Conservation (phyloP, 192 early-diverging fungal genomes). For the Coemansia sp. region DNA sequence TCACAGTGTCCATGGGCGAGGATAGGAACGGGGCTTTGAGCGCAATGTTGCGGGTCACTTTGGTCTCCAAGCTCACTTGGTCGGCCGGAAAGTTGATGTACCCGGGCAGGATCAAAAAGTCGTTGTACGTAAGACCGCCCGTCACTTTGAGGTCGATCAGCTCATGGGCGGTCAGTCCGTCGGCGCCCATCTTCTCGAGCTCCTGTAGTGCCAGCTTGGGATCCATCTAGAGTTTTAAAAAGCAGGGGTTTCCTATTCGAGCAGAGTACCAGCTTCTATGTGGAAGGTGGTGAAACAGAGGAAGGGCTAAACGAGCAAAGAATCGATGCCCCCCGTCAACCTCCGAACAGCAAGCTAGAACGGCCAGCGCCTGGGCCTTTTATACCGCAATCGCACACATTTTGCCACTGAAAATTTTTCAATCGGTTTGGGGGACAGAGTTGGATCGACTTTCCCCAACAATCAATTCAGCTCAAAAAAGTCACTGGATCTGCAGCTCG, state of each 20-base stretch:
- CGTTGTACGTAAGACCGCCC: constrained; percentile 98
- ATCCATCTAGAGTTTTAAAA: constrained; percentile 21
- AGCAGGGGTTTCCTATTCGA: background rate
- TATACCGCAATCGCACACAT: constrained; percentile 11
- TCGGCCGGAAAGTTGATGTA: constrained; percentile 91
- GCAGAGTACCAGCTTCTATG: background rate
- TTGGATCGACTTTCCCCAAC: background rate
- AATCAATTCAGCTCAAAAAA: background rate
- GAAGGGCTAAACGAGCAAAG: constrained; percentile 30
- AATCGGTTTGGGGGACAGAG: constrained; percentile 11
- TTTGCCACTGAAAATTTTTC: background rate
- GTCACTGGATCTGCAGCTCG: background rate
- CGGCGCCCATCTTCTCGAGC: constrained; percentile 56
- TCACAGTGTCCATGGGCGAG: constrained; percentile 98
- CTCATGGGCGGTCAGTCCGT: constrained; percentile 83
- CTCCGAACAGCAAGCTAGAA: background rate
- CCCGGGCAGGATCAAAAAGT: constrained; percentile 95
- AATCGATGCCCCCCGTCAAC: constrained; percentile 43
- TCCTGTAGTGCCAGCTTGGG: constrained; percentile 40
- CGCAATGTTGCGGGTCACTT: constrained; percentile 85
- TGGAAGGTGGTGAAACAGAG: background rate
- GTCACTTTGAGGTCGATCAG: constrained; percentile 76
- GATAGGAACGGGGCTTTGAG: constrained; percentile 94
- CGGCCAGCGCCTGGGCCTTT: constrained; percentile 10
- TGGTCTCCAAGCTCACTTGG: constrained; percentile 74